phyloP scores from a whole-genome alignment of 768 basidiomycete species.

The Kondoa malvinella region DNA sequence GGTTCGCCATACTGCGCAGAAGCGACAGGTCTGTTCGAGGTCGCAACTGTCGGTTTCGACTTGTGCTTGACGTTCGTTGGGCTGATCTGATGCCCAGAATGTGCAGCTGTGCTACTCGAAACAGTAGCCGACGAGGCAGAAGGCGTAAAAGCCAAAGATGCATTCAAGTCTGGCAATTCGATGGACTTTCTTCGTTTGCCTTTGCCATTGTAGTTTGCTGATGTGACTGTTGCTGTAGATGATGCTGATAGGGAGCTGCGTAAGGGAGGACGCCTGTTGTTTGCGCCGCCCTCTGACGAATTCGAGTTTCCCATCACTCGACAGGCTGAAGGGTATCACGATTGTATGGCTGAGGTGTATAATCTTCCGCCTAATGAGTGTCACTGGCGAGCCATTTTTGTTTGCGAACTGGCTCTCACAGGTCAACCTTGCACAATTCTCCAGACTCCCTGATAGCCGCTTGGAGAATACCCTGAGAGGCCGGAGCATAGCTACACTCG shows the following conservation, averaged over 20 bases:
- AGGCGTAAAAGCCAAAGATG: not conserved
- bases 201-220: not conserved
- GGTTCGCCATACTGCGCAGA: not conserved
- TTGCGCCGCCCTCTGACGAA: not conserved
- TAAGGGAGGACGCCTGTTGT: not conserved
- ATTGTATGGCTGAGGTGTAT: too few species aligned
- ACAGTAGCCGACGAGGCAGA: not conserved
- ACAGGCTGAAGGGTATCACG: too few species aligned
- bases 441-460: too few species aligned
- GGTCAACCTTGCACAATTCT: too few species aligned
- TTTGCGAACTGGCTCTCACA: too few species aligned
- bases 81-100: not conserved
- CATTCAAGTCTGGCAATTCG: constrained; percentile 5
- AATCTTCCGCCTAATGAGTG: too few species aligned
- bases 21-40: not conserved
- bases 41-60: not conserved
- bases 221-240: not conserved
- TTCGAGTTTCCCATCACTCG: not conserved
- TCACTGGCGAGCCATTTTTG: too few species aligned
- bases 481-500: too few species aligned
- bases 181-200: constrained; percentile 3
- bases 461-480: too few species aligned
- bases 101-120: not conserved
- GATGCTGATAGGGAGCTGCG: not conserved
- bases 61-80: not conserved